These are phyloP conservation scores for Aspergillus puulaauensis DNA, from an alignment of 2,329 filamentous ascomycete species.

Conservation along the genomic window DNA sequence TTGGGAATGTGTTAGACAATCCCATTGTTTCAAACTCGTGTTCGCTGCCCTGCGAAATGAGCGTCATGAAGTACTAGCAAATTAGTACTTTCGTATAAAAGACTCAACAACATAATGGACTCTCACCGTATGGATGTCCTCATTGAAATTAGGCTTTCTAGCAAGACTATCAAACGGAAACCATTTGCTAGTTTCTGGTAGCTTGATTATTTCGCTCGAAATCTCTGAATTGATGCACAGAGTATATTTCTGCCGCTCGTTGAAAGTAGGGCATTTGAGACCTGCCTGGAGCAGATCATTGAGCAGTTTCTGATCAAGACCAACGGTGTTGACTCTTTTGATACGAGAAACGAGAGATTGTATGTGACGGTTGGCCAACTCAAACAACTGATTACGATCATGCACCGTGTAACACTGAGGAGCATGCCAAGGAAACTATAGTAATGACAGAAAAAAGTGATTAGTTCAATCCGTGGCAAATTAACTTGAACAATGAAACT, in stretches of 20 bases:
- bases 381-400: conserved; percentile 49
- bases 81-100: background rate
- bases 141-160: conserved; percentile 22
- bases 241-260: conserved; percentile 43
- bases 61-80: conserved; percentile 24
- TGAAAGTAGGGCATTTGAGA: conserved; percentile 44
- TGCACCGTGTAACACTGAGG: conserved; percentile 45
- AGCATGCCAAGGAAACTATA: conserved; percentile 52
- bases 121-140: conserved; percentile 29
- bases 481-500: background rate
- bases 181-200: conserved; percentile 28
- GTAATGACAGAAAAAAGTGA: conserved; percentile 11
- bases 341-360: conserved; percentile 67
- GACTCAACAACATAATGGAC: no score
- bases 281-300: conserved; percentile 41
- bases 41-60: conserved; percentile 23
- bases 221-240: conserved; percentile 30
- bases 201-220: conserved; percentile 17
- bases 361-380: conserved; percentile 55
- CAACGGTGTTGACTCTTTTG: conserved; percentile 41
- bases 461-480: background rate
- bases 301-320: conserved; percentile 40
- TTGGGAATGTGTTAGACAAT: conserved; percentile 21
- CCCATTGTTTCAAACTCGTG: conserved; percentile 8
- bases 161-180: conserved; percentile 43